These are phyloP conservation scores for Cinnamomum micranthum DNA, from an alignment of 164 flowering plant species.

Conservation along the genomic window DNA sequence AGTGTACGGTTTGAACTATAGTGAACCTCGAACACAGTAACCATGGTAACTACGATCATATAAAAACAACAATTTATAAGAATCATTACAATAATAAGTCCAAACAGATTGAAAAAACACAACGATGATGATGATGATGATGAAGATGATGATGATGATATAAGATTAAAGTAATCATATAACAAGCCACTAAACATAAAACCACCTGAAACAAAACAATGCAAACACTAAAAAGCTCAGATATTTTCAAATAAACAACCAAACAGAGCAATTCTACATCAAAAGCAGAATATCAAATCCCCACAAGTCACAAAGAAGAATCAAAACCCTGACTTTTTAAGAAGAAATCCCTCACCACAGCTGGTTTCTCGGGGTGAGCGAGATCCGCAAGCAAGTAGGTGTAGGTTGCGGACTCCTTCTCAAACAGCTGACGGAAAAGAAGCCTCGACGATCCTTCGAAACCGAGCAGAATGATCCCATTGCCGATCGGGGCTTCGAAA, in stretches of 20 bases:
- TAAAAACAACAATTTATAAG: too few species aligned
- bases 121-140: too few species aligned
- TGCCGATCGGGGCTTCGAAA: slow-evolving; percentile 9
- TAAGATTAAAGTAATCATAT: too few species aligned
- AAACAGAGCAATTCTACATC: background rate
- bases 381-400: slow-evolving; percentile 91
- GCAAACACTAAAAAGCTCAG: background rate
- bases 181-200: background rate
- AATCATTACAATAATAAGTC: too few species aligned
- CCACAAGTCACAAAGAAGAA: background rate
- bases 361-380: slow-evolving; percentile 80
- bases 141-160: too few species aligned
- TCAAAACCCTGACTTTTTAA: background rate
- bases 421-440: slow-evolving; percentile 38
- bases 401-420: slow-evolving; percentile 77
- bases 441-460: slow-evolving; percentile 42
- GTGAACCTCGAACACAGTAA: too few species aligned
- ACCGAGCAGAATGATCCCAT: slow-evolving; percentile 32
- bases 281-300: background rate
- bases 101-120: too few species aligned
- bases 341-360: slow-evolving; percentile 44
- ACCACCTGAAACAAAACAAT: background rate
- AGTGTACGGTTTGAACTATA: too few species aligned
- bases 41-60: too few species aligned
- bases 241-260: background rate